These are phyloP conservation scores for Lotus japonicus DNA, from an alignment of 306 rosid genomes.

Conservation along the genomic window DNA sequence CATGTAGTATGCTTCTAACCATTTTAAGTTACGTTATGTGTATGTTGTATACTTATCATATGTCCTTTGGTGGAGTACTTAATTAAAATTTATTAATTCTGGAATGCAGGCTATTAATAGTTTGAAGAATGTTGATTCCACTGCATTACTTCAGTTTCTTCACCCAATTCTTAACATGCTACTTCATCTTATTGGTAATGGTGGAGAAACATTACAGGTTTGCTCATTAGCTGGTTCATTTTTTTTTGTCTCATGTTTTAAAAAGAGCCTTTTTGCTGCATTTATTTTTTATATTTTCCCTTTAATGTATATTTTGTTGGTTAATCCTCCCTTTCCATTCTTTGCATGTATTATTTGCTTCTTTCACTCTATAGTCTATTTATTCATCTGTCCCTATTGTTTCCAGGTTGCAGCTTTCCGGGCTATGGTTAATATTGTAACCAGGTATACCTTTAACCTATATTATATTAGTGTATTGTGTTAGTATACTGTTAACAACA, in stretches of 20 bases:
- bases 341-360: constrained; percentile 4
- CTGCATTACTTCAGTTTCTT: constrained; percentile 97
- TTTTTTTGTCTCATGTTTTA: not conserved
- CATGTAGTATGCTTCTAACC: not conserved
- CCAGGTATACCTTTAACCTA: constrained; percentile 51
- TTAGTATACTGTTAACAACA: too few relatives aligned
- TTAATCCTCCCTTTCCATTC: not conserved
- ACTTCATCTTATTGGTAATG: constrained; percentile 99
- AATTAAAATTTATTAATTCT: constrained; percentile 20
- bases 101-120: constrained; percentile 91
- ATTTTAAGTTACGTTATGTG: not conserved
- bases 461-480: not conserved
- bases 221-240: constrained; percentile 15
- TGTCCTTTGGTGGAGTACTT: not conserved
- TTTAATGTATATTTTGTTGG: not conserved
- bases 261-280: not conserved
- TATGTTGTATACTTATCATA: not conserved
- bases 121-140: constrained; percentile 98
- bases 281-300: constrained; percentile 4
- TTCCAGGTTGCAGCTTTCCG: constrained; percentile 98
- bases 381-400: constrained; percentile 19
- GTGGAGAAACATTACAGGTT: constrained; percentile 99
- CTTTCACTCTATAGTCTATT: constrained; percentile 30
- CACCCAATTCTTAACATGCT: constrained; percentile 97
- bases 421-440: constrained; percentile 98